Conservation (phyloP, 2,329 filamentous ascomycete species). For the Neonectria coccinea region DNA sequence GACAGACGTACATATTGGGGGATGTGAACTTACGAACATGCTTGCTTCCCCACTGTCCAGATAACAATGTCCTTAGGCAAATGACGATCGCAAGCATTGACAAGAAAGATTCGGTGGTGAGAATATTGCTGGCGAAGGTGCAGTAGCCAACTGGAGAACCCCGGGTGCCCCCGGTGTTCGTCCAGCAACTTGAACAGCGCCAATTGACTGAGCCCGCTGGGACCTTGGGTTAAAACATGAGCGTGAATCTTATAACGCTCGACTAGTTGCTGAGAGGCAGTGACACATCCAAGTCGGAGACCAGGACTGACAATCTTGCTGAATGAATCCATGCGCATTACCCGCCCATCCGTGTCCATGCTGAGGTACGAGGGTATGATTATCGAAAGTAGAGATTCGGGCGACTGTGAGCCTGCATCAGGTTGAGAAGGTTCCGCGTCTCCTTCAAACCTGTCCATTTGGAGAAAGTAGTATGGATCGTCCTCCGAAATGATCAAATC, state of each 20-base stretch:
- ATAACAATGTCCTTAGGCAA: constrained; percentile 77
- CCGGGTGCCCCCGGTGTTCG: constrained; percentile 88
- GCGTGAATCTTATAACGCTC: constrained; percentile 81
- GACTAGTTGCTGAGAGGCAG: constrained; percentile 80
- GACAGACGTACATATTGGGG: neutral
- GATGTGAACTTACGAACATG: constrained; percentile 76
- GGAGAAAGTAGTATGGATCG: constrained; percentile 89
- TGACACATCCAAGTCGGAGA: constrained; percentile 83
- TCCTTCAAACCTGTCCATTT: constrained; percentile 70
- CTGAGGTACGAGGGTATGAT: constrained; percentile 44
- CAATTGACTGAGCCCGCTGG: constrained; percentile 81
- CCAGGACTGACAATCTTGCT: constrained; percentile 67
- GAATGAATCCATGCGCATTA: constrained; percentile 10
- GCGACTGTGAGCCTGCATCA: neutral
- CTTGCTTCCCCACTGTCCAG: constrained; percentile 80
- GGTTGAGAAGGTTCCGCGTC: neutral
- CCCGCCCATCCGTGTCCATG: constrained; percentile 56
- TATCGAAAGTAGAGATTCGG: neutral
- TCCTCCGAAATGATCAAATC: constrained; percentile 86
- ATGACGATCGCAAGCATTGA: constrained; percentile 78
- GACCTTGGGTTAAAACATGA: constrained; percentile 82
- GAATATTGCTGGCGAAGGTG: constrained; percentile 82
- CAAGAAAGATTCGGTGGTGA: constrained; percentile 74
- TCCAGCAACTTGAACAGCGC: constrained; percentile 86
- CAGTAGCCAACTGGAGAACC: constrained; percentile 87